phyloP scores from a whole-genome alignment of 371 early-diverging fungal species.

The Mucor lusitanicus region DNA sequence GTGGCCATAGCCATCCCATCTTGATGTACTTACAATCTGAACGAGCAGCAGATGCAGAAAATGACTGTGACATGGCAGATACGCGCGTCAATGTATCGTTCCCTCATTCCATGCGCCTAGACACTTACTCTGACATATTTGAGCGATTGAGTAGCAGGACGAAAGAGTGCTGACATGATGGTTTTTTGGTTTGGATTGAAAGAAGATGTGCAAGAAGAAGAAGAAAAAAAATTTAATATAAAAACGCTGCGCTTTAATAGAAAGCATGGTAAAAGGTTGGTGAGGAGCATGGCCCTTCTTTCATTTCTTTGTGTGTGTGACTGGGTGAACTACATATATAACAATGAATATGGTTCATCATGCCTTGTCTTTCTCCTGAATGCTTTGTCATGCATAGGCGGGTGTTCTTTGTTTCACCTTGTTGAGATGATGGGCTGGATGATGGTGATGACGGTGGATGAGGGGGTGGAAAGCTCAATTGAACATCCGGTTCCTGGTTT shows the following conservation, averaged over 20 bases:
- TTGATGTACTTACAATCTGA: slow-evolving; percentile 19
- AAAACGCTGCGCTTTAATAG: slow-evolving; percentile 1
- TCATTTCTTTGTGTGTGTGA: slow-evolving; percentile 1
- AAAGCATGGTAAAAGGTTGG: not conserved
- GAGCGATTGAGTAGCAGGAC: slow-evolving; percentile 10
- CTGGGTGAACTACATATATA: not conserved
- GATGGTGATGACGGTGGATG: not conserved
- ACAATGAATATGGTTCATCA: not conserved
- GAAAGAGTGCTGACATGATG: slow-evolving; percentile 25
- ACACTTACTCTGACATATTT: slow-evolving; percentile 28
- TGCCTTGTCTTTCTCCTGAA: not conserved
- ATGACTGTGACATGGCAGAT: slow-evolving; percentile 17
- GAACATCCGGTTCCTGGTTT: no score
- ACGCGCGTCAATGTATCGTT: not conserved
- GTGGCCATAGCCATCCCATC: not conserved
- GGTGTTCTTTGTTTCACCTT: not conserved
- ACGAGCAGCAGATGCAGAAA: slow-evolving; percentile 29
- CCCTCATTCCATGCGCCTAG: no score
- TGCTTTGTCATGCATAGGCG: not conserved
- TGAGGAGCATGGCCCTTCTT: not conserved
- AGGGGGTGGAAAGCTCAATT: no score
- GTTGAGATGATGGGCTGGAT: not conserved
- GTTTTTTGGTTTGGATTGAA: not conserved
- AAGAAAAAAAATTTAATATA: not conserved
- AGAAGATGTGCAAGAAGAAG: not conserved